Evolutionary conservation across 2,329 filamentous ascomycete genomes (phyloP).

Genomic region (Geosmithia flava): DNA sequence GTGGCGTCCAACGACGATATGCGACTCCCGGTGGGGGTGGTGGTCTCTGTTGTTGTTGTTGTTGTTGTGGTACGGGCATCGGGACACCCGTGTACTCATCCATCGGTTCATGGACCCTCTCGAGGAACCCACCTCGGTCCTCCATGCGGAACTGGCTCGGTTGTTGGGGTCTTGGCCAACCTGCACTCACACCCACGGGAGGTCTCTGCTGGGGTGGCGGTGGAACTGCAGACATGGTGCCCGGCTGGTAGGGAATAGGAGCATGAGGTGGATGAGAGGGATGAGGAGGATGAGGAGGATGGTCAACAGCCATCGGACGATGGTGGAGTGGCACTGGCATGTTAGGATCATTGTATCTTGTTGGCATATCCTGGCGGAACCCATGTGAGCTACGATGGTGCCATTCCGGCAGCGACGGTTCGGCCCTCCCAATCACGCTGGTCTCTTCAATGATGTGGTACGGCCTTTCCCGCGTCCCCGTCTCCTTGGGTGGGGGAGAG

Average conservation of each 20-base stretch:
- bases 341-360: neutral
- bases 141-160: constrained; percentile 17
- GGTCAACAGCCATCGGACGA: neutral
- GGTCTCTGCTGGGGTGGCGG: neutral
- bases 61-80: no score
- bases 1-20: no score
- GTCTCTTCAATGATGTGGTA: no score
- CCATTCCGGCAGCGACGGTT: neutral
- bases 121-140: constrained; percentile 23
- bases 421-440: neutral
- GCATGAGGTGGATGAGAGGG: neutral
- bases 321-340: neutral
- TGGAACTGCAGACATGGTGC: no score
- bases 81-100: neutral
- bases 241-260: neutral
- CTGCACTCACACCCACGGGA: neutral
- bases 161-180: neutral
- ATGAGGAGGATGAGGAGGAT: neutral
- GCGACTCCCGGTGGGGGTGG: neutral
- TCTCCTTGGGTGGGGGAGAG: neutral
- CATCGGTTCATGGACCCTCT: constrained; percentile 12
- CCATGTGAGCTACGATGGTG: neutral
- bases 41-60: neutral
- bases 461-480: neutral
- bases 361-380: neutral